A percentile compares a stretch with the other conserved stretches of the same genome.
These are phyloP conservation scores for Akanthomyces dipterigenus DNA, from an alignment of 2,329 filamentous ascomycete genomes.

Conservation along the genomic window DNA sequence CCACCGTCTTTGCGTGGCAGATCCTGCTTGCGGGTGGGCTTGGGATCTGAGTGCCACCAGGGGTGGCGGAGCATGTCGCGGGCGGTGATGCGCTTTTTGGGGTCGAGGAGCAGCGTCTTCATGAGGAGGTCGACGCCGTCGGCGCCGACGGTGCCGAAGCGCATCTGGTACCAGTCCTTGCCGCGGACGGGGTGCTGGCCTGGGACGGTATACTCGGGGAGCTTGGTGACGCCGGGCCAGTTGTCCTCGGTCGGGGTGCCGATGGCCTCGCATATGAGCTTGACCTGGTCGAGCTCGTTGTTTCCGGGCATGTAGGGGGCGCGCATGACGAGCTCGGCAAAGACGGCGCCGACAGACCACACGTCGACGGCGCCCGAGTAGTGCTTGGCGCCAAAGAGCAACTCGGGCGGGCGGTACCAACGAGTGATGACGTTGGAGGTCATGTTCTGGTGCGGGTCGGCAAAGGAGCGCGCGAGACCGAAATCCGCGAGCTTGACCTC, in stretches of 20 bases:
- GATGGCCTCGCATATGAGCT: conserved; percentile 74
- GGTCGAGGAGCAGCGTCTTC: conserved; percentile 78
- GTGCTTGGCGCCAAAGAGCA: conserved; percentile 82
- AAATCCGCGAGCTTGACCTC: conserved; percentile 97
- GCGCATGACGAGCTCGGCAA: conserved; percentile 82
- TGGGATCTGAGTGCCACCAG: conserved; percentile 81
- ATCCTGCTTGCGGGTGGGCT: conserved; percentile 74
- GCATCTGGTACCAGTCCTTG: conserved; percentile 64
- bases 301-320: conserved; percentile 78
- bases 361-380: conserved; percentile 90
- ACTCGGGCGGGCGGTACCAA: conserved; percentile 93
- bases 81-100: conserved; percentile 74
- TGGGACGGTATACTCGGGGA: conserved; percentile 74
- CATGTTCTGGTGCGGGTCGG: conserved; percentile 84
- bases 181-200: conserved; percentile 56
- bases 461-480: conserved; percentile 82
- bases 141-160: conserved; percentile 73
- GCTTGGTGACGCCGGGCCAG: conserved; percentile 82
- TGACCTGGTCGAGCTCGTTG: conserved; percentile 79
- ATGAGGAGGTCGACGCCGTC: conserved; percentile 85
- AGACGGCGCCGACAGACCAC: conserved; percentile 89
- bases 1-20: conserved; percentile 72
- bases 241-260: conserved; percentile 90
- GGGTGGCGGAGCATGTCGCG: conserved; percentile 70
- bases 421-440: conserved; percentile 91